Evolutionary conservation across 176 grass and related monocot genomes (phyloP).

Genomic region (Avena insularis): DNA sequence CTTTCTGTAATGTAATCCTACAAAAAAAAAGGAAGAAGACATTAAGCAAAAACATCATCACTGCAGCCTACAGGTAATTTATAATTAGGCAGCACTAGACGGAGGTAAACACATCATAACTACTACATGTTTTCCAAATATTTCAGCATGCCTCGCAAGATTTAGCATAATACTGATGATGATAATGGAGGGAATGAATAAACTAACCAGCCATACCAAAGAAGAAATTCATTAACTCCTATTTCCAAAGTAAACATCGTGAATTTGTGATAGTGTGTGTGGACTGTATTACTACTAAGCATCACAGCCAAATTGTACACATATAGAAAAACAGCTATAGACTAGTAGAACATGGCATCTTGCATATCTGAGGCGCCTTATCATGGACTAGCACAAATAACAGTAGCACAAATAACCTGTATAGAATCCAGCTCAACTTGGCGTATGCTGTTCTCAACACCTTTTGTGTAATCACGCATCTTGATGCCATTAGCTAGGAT

Average conservation of each 20-base stretch:
- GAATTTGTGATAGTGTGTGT: background rate
- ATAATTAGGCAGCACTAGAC: background rate
- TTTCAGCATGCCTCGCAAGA: background rate
- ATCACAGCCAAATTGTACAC: background rate
- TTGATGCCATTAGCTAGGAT: constrained; percentile 94
- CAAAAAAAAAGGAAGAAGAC: constrained; percentile 31
- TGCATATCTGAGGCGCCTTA: constrained; percentile 2
- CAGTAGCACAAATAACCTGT: constrained; percentile 54
- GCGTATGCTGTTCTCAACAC: constrained; percentile 90
- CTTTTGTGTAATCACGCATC: constrained; percentile 95
- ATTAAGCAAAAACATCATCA: constrained; percentile 38
- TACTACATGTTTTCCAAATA: background rate
- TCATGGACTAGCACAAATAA: constrained; percentile 31
- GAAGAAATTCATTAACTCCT: background rate
- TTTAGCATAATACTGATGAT: background rate
- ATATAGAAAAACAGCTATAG: background rate
- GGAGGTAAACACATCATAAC: background rate
- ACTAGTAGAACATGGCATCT: background rate
- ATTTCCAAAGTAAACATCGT: background rate
- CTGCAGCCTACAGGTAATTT: background rate
- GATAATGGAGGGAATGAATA: background rate
- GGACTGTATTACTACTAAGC: background rate
- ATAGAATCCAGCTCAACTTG: constrained; percentile 95
- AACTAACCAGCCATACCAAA: background rate
- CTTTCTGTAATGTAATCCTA: constrained; percentile 99